These are phyloP conservation scores for Colletotrichum costaricense DNA, from an alignment of 2,329 filamentous ascomycete species.

Conservation along the genomic window DNA sequence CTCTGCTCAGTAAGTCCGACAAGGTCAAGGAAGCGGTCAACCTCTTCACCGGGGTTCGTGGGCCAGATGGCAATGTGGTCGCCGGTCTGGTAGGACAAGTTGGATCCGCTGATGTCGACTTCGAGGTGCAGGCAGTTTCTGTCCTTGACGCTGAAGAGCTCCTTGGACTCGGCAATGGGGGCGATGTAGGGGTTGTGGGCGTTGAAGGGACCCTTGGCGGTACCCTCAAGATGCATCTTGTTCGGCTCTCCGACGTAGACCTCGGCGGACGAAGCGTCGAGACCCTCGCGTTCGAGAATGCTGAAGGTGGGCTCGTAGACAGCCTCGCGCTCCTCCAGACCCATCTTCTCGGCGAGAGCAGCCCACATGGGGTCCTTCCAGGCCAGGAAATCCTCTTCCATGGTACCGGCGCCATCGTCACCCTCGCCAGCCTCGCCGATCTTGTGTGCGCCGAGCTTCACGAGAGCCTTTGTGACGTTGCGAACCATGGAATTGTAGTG, in stretches of 20 bases:
- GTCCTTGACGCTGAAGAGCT: slow-evolving; percentile 89
- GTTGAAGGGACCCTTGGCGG: slow-evolving; percentile 89
- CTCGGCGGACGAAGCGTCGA: slow-evolving; percentile 79
- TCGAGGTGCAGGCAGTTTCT: slow-evolving; percentile 98
- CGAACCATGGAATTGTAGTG: slow-evolving; percentile 99
- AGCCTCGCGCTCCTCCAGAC: slow-evolving; percentile 92
- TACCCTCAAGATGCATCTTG: slow-evolving; percentile 91
- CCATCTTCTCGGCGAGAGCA: slow-evolving; percentile 84
- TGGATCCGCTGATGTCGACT: slow-evolving; percentile 89
- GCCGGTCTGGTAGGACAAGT: slow-evolving; percentile 93
- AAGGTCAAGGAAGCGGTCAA: slow-evolving; percentile 87
- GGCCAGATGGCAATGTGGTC: slow-evolving; percentile 99
- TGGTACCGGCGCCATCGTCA: slow-evolving; percentile 97
- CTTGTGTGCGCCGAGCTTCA: slow-evolving; percentile 83
- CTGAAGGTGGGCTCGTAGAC: slow-evolving; percentile 94
- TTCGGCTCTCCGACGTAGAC: slow-evolving; percentile 98
- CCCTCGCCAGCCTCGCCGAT: slow-evolving; percentile 93
- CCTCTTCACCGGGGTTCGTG: slow-evolving; percentile 91
- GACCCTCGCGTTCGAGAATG: slow-evolving; percentile 79
- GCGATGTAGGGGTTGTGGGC: slow-evolving; percentile 98
- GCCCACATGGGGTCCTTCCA: slow-evolving; percentile 99
- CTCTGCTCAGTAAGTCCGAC: slow-evolving; percentile 82
- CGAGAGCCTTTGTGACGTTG: slow-evolving; percentile 83
- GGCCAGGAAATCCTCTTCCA: slow-evolving; percentile 99
- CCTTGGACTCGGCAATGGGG: slow-evolving; percentile 88